Conservation (phyloP, 2,329 filamentous ascomycete genomes). For the Calonectria hongkongensis region DNA sequence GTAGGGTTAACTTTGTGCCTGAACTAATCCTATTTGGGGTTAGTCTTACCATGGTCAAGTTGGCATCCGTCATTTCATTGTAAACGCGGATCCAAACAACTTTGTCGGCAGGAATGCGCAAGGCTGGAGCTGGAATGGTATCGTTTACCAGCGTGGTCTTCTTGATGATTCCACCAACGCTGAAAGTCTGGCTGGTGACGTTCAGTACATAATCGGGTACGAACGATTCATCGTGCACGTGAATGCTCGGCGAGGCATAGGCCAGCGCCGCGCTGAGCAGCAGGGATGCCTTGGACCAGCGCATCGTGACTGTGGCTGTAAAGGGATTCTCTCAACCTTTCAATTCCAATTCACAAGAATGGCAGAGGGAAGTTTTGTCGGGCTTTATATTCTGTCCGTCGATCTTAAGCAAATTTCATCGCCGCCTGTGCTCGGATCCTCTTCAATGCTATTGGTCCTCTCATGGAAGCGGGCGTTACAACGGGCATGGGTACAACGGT, state of each 20-base stretch:
- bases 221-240: slow-evolving; percentile 11
- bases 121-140: neutral
- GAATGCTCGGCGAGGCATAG: neutral
- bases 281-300: neutral
- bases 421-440: neutral
- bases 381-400: slow-evolving; percentile 11
- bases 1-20: neutral
- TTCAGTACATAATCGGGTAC: slow-evolving; percentile 17
- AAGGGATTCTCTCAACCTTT: neutral
- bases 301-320: neutral
- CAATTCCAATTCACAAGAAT: neutral
- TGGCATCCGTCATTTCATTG: slow-evolving; percentile 22
- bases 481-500: neutral
- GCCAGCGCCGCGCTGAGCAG: slow-evolving; percentile 4
- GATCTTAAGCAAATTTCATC: neutral
- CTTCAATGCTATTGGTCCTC: neutral
- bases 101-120: slow-evolving; percentile 16
- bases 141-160: slow-evolving; percentile 12
- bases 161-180: slow-evolving; percentile 7
- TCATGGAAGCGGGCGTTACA: neutral
- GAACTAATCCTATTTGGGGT: neutral
- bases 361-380: neutral
- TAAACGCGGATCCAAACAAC: slow-evolving; percentile 19
- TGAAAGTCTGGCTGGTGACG: slow-evolving; percentile 15
- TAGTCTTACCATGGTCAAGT: slow-evolving; percentile 18